Evolutionary conservation across 257 asterid species (phyloP).

Genomic region (Coffea eugenioides): DNA sequence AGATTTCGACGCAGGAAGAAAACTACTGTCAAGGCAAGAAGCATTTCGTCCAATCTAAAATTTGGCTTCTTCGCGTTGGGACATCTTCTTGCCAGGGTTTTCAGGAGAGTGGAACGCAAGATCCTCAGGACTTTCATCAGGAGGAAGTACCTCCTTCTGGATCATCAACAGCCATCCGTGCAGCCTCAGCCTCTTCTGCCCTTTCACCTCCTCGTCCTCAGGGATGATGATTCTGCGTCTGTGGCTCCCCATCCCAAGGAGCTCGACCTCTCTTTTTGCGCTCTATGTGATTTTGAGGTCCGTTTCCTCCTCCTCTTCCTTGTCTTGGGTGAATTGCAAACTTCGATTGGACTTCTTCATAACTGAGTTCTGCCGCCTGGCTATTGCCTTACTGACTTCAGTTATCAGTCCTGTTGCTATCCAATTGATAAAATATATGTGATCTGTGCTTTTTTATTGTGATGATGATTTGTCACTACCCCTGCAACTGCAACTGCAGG

Average conservation of each 20-base stretch:
- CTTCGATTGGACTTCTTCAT: neutral
- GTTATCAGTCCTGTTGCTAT: too few species aligned
- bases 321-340: neutral
- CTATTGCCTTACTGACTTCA: too few species aligned
- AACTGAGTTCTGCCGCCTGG: too few species aligned
- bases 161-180: slow-evolving; percentile 43
- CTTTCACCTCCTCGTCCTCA: slow-evolving; percentile 62
- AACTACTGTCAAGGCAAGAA: slow-evolving; percentile 1
- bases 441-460: neutral
- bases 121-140: slow-evolving; percentile 71
- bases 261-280: slow-evolving; percentile 74
- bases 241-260: slow-evolving; percentile 54
- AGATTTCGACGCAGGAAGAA: slow-evolving; percentile 48
- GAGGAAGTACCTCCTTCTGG: slow-evolving; percentile 62
- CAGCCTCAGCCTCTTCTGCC: slow-evolving; percentile 74
- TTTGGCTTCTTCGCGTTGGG: slow-evolving; percentile 40
- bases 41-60: slow-evolving; percentile 22
- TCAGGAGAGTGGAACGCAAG: slow-evolving; percentile 70
- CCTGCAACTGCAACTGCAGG: slow-evolving; percentile 39
- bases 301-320: neutral
- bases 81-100: slow-evolving; percentile 55
- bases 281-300: slow-evolving; percentile 91
- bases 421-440: too few species aligned
- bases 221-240: slow-evolving; percentile 39
- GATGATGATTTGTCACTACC: neutral